Conservation (phyloP, 2,329 filamentous ascomycete genomes). For the Zalaria obscura region DNA sequence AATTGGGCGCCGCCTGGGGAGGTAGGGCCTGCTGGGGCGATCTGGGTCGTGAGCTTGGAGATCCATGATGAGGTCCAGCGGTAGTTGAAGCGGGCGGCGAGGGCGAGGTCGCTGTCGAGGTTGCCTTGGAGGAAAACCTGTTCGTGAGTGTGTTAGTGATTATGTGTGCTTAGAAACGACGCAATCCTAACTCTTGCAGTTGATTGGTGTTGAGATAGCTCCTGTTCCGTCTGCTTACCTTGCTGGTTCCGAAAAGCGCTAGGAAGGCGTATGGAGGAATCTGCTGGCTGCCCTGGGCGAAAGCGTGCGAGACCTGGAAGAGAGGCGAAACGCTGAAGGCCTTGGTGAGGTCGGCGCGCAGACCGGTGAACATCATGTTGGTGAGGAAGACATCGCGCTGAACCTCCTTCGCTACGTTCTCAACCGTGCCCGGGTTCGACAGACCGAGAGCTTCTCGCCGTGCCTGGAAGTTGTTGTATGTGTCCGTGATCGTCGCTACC, state of each 20-base stretch:
- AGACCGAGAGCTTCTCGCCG: conserved; percentile 79
- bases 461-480: conserved; percentile 68
- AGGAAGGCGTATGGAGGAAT: conserved; percentile 92
- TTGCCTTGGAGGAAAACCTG: conserved; percentile 94
- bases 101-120: conserved; percentile 79
- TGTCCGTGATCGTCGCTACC: conserved; percentile 43
- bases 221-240: conserved; percentile 37
- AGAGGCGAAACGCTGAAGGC: conserved; percentile 84
- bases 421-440: conserved; percentile 82
- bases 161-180: too few species aligned
- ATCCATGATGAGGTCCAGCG: conserved; percentile 70
- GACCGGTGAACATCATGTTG: conserved; percentile 92
- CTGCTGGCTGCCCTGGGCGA: conserved; percentile 80
- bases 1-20: conserved; percentile 71
- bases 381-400: conserved; percentile 92
- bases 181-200: background rate
- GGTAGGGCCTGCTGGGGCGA: conserved; percentile 35
- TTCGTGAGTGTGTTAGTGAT: conserved; percentile 6
- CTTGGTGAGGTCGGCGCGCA: conserved; percentile 94
- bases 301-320: conserved; percentile 95
- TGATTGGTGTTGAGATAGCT: too few species aligned
- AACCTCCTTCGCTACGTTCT: conserved; percentile 80
- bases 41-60: conserved; percentile 77
- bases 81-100: conserved; percentile 85
- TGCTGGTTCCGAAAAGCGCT: conserved; percentile 82